A percentile compares a stretch with the other conserved stretches of the same genome.
Evolutionary conservation across 208 protist genomes (phyloP).

Genomic region (Trypanosoma conorhini): DNA sequence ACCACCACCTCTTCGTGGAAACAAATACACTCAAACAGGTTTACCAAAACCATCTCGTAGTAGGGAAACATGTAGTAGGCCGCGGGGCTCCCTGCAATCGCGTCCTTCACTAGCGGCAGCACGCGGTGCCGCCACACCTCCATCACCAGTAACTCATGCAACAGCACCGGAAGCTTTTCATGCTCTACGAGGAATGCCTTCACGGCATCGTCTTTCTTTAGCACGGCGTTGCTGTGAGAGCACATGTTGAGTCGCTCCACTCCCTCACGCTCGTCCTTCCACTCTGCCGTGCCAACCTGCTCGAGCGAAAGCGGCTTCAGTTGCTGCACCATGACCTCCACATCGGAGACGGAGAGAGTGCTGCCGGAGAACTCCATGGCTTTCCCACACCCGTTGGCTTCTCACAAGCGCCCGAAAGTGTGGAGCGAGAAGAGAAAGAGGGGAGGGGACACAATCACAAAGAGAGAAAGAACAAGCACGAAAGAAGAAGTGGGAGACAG

Average conservation of each 20-base stretch:
- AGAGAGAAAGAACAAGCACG: background rate
- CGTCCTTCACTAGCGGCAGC: slow-evolving; percentile 44
- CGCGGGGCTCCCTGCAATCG: slow-evolving; percentile 58
- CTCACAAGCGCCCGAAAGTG: background rate
- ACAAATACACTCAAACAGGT: slow-evolving; percentile 87
- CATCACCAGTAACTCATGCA: slow-evolving; percentile 86
- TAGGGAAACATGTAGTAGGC: slow-evolving; percentile 82
- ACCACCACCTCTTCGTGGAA: slow-evolving; percentile 84
- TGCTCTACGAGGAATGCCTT: slow-evolving; percentile 81
- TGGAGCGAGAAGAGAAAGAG: background rate
- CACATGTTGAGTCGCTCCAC: slow-evolving; percentile 91
- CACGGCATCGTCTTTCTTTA: slow-evolving; percentile 86
- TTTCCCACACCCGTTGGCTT: background rate
- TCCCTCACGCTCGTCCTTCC: slow-evolving; percentile 79
- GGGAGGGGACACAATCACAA: no score
- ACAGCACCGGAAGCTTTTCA: slow-evolving; percentile 66
- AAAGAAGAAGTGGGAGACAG: background rate
- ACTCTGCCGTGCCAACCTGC: slow-evolving; percentile 66
- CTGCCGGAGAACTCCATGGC: slow-evolving; percentile 72
- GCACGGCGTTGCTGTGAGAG: slow-evolving; percentile 86
- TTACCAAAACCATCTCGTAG: slow-evolving; percentile 87
- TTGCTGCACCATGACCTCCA: slow-evolving; percentile 69
- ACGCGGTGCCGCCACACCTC: slow-evolving; percentile 89
- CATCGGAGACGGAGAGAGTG: slow-evolving; percentile 57
- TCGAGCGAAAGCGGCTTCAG: slow-evolving; percentile 61